Evolutionary conservation across 2,329 filamentous ascomycete species (phyloP), one percentile per base, ranked within the genome.

Genomic region (Colletotrichum truncatum): DNA sequence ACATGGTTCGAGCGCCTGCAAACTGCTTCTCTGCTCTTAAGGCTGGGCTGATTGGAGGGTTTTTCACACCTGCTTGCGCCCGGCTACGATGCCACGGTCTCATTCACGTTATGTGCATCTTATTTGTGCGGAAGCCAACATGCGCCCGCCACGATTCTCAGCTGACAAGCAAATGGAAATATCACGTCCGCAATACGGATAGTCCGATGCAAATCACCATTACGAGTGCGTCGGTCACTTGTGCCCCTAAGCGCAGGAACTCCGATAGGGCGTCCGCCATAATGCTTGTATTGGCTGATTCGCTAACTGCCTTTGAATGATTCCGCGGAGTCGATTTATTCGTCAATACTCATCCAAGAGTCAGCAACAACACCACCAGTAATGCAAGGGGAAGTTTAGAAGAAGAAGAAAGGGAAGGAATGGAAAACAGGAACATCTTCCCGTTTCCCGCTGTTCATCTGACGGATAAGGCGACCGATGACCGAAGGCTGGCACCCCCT

Each of bases 1-100:
- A 51, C 43, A 38, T 55, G 62, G 62, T 65, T 54, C 62, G 48
- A 65, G 62, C 62, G 57, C 62, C 49, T 65, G 48, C 62, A 54
- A 18, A n/a, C n/a, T n/a, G n/a, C 59, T 49, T 55, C 54, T 51
- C 61, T 64, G 60, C 60, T 51, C 26, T 26, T n/a, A 36, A 46
- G 26, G 18, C 41, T 48, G 54, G 41, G 9, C 39, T 46, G 41
- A 38, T 48, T 38, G 38, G 28, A 16, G n/a, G 41, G 4, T 26
- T 38, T 21, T 36, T 21, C 41, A 41, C 52, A 55, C 21, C 16
- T 63, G n/a, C n/a, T n/a, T n/a, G 34, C 52, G 39, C 52, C 52
- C 53, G 43, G 43, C 54, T 30, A n/a, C 43, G 34, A 43, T 49
- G 11, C 43, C 18, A 26, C 34, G 12, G 36, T 39, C 36, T 16